phyloP scores from a whole-genome alignment of 768 basidiomycete species.

The Termitomyces sp. region DNA sequence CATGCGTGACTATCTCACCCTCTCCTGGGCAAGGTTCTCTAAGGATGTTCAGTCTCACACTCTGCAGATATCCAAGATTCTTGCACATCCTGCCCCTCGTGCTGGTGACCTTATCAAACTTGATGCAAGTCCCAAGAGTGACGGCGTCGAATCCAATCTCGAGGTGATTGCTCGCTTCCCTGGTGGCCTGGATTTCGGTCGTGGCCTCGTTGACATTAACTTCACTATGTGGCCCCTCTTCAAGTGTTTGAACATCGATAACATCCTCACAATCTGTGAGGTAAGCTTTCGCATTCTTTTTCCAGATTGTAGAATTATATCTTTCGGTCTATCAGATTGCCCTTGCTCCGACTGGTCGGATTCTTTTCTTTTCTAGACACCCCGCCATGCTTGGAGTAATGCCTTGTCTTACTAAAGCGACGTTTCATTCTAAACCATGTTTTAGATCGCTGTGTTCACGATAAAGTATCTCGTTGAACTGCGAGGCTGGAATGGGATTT shows the following conservation, averaged over 20 bases:
- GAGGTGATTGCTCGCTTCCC: constrained; percentile 90
- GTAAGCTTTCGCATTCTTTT: constrained; percentile 27
- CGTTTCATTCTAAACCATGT: constrained; percentile 1
- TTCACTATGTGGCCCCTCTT: constrained; percentile 98
- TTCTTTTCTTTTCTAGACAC: constrained; percentile 85
- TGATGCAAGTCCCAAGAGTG: constrained; percentile 68
- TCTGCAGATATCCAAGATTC: constrained; percentile 82
- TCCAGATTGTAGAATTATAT: constrained; percentile 45
- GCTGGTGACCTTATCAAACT: constrained; percentile 83
- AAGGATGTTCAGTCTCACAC: constrained; percentile 94
- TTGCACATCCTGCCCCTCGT: constrained; percentile 82
- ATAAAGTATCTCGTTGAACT: constrained; percentile 90
- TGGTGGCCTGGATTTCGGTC: constrained; percentile 90
- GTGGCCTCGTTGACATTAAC: constrained; percentile 88
- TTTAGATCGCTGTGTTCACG: constrained; percentile 80
- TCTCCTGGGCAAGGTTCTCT: constrained; percentile 91
- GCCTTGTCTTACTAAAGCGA: neutral
- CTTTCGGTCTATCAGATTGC: constrained; percentile 67
- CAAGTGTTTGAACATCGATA: constrained; percentile 88
- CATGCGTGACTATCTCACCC: constrained; percentile 93
- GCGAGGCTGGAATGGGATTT: constrained; percentile 89
- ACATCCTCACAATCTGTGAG: constrained; percentile 90
- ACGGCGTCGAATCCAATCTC: constrained; percentile 47
- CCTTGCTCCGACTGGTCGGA: constrained; percentile 77
- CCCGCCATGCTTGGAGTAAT: constrained; percentile 84